Percentiles rank a stretch among this genome's conserved stretches.
phyloP scores from a whole-genome alignment of 2,329 filamentous ascomycete genomes.

The Penicillium sp. region DNA sequence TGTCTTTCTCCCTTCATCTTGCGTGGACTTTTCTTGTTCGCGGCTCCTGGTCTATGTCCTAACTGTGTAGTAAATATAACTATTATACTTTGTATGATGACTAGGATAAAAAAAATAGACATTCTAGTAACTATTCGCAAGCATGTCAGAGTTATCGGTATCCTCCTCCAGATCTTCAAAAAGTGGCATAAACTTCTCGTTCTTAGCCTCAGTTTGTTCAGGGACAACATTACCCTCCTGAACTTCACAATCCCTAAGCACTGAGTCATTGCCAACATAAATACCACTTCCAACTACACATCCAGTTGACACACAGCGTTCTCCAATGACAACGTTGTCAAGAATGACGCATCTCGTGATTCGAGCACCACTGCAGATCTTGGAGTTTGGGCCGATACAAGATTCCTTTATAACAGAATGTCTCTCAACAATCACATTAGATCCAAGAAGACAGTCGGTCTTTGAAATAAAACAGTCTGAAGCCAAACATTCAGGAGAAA shows the following conservation, averaged over 20 bases:
- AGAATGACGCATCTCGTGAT: not conserved
- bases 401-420: not conserved
- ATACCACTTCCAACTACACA: not conserved
- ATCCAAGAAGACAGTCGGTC: not conserved
- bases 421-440: not conserved
- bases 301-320: not conserved
- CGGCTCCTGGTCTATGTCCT: too few species aligned
- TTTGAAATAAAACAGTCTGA: not conserved
- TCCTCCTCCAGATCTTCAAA: not conserved
- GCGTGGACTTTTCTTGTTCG: not conserved
- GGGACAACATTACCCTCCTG: not conserved
- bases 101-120: not conserved
- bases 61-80: too few species aligned
- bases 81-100: not conserved
- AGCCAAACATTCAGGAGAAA: not conserved
- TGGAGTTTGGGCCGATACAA: not conserved
- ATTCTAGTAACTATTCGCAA: not conserved
- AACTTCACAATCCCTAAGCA: not conserved
- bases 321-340: not conserved
- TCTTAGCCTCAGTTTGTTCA: not conserved
- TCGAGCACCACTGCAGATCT: not conserved
- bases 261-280: not conserved
- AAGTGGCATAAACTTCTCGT: slow-evolving; percentile 1
- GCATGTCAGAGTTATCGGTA: not conserved
- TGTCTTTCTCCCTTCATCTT: not conserved